phyloP scores from a whole-genome alignment of 495 filamentous ascomycete genomes.

The Neurospora sp. region DNA sequence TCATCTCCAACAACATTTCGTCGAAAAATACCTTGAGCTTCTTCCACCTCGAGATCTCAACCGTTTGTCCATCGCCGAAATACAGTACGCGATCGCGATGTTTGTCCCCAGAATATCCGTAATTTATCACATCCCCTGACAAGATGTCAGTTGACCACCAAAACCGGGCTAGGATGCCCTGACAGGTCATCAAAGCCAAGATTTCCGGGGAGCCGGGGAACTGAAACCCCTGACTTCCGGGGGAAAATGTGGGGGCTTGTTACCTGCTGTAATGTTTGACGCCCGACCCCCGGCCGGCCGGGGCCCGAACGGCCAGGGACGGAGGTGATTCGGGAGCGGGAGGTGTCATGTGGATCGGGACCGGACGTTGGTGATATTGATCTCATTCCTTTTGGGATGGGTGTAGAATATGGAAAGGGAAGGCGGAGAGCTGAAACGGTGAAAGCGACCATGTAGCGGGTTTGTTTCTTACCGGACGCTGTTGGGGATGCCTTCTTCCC shows the following conservation, averaged over 20 bases:
- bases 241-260: not conserved
- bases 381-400: not conserved
- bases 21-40: not conserved
- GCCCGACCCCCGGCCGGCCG: not conserved
- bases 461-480: not conserved
- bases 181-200: not conserved
- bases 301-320: not conserved
- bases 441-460: not conserved
- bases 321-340: not conserved
- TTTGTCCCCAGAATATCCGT: too few relatives aligned
- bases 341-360: not conserved
- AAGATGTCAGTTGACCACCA: not conserved
- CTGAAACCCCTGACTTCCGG: not conserved
- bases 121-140: not conserved
- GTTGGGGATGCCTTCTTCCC: not conserved
- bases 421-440: not conserved
- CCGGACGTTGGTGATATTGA: not conserved
- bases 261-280: not conserved
- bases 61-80: not conserved
- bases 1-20: not conserved
- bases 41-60: not conserved
- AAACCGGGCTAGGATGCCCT: not conserved
- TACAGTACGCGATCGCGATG: not conserved
- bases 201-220: not conserved
- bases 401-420: not conserved